phyloP scores from a whole-genome alignment of 2,329 filamentous ascomycete species.

The Erysiphe pulchra region DNA sequence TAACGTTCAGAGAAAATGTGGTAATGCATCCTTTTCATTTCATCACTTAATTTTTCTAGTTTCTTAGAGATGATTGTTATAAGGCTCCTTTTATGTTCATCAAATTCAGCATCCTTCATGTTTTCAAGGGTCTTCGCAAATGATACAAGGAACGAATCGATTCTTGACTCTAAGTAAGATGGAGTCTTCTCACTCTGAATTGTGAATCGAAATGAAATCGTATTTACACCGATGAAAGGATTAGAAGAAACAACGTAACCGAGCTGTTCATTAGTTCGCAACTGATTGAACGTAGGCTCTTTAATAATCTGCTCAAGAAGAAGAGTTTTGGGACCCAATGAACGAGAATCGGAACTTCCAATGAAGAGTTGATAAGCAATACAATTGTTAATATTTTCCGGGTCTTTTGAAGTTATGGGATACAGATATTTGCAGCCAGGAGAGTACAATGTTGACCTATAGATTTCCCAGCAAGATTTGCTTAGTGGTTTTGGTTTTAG shows the following conservation, averaged over 20 bases:
- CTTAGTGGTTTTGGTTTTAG: conserved; percentile 52
- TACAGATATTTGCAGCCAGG: conserved; percentile 65
- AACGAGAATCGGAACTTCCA: conserved; percentile 41
- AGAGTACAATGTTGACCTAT: conserved; percentile 52
- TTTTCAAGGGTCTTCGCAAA: conserved; percentile 40
- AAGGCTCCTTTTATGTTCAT: conserved; percentile 71
- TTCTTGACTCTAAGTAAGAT: conserved; percentile 62
- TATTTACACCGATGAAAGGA: conserved; percentile 43
- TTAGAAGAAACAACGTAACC: conserved; percentile 91
- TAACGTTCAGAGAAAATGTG: conserved; percentile 71
- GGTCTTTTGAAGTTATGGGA: conserved; percentile 56
- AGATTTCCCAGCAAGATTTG: conserved; percentile 52
- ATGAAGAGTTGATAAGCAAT: conserved; percentile 55
- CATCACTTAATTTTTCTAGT: conserved; percentile 71
- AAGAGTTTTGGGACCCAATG: conserved; percentile 47
- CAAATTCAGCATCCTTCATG: conserved; percentile 68
- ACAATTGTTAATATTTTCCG: conserved; percentile 70
- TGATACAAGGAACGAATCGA: conserved; percentile 54
- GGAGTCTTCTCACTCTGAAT: conserved; percentile 81
- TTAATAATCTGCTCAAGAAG: conserved; percentile 76
- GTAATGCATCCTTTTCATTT: conserved; percentile 59
- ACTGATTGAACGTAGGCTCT: conserved; percentile 81
- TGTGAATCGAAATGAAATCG: conserved; percentile 64
- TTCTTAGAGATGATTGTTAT: conserved; percentile 75
- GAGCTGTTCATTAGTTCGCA: conserved; percentile 89